These are phyloP conservation scores for Nyssa sinensis DNA, from an alignment of 148 eudicot genomes.

Conservation along the genomic window DNA sequence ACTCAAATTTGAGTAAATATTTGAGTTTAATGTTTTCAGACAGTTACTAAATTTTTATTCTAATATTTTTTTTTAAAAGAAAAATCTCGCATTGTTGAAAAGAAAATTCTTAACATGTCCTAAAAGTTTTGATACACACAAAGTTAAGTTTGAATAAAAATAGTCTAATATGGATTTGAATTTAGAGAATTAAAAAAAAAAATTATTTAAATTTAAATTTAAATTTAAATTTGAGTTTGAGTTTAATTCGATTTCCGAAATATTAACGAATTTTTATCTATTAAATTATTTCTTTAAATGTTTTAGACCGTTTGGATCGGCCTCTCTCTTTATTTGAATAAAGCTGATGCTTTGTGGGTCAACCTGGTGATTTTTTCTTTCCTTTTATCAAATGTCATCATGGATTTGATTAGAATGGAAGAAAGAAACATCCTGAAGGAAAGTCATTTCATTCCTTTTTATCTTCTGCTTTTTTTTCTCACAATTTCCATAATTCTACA, in stretches of 20 bases:
- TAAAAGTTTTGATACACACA: too few species aligned
- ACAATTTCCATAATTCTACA: neutral
- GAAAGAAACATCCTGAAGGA: conserved; percentile 9
- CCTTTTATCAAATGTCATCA: neutral
- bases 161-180: too few species aligned
- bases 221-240: neutral
- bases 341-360: conserved; percentile 20
- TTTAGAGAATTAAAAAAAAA: too few species aligned
- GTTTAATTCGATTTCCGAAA: neutral
- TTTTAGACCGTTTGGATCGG: neutral
- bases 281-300: neutral
- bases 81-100: too few species aligned
- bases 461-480: conserved; percentile 28
- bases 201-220: too few species aligned
- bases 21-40: too few species aligned
- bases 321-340: too few species aligned
- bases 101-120: too few species aligned
- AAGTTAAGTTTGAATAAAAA: too few species aligned
- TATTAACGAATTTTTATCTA: neutral
- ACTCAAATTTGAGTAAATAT: too few species aligned
- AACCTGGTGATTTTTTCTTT: neutral
- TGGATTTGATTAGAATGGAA: conserved; percentile 15
- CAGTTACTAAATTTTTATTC: too few species aligned
- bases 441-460: conserved; percentile 13
- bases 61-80: too few species aligned